These are phyloP conservation scores for Tolypocladium cylindrosporum DNA, from an alignment of 2,329 filamentous ascomycete genomes.

Conservation along the genomic window DNA sequence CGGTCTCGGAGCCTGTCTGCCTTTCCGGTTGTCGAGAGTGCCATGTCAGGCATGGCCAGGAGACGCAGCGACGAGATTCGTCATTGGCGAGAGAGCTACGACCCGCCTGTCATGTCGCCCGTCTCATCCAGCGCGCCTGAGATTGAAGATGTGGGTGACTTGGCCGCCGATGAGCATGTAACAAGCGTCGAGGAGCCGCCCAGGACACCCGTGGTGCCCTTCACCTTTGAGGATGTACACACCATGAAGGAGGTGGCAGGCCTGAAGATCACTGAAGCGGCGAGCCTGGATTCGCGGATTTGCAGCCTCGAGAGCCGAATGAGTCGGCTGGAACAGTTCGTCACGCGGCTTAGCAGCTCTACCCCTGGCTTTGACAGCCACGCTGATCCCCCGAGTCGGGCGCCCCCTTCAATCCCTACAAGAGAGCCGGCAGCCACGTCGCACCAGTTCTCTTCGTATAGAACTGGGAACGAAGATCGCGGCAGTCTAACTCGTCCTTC, in stretches of 20 bases:
- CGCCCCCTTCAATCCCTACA: not conserved
- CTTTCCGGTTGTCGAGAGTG: conserved; percentile 29
- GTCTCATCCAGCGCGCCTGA: conserved; percentile 36
- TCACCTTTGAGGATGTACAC: conserved; percentile 41
- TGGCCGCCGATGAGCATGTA: conserved; percentile 20
- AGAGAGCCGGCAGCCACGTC: not conserved
- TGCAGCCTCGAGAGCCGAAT: conserved; percentile 40
- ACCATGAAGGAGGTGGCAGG: conserved; percentile 36
- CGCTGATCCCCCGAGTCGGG: not conserved
- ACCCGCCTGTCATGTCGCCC: conserved; percentile 39
- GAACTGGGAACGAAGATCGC: not conserved
- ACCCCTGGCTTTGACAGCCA: conserved; percentile 26
- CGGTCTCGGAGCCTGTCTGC: conserved; percentile 52
- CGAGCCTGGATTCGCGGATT: conserved; percentile 43
- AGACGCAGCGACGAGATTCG: conserved; percentile 54
- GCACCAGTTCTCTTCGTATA: not conserved
- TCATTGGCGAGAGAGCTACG: conserved; percentile 54
- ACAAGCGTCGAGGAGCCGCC: conserved; percentile 22
- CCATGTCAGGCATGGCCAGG: conserved; percentile 23
- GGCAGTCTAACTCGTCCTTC: conserved; percentile 10
- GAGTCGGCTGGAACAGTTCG: conserved; percentile 41
- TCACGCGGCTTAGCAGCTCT: conserved; percentile 38
- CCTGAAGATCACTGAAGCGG: conserved; percentile 49
- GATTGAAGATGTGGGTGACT: conserved; percentile 18
- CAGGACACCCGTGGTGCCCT: conserved; percentile 36